A percentile compares a stretch with the other conserved stretches of the same genome.
These are phyloP conservation scores for Acanthamoeba triangularis DNA, from an alignment of 208 protist genomes.

Conservation along the genomic window DNA sequence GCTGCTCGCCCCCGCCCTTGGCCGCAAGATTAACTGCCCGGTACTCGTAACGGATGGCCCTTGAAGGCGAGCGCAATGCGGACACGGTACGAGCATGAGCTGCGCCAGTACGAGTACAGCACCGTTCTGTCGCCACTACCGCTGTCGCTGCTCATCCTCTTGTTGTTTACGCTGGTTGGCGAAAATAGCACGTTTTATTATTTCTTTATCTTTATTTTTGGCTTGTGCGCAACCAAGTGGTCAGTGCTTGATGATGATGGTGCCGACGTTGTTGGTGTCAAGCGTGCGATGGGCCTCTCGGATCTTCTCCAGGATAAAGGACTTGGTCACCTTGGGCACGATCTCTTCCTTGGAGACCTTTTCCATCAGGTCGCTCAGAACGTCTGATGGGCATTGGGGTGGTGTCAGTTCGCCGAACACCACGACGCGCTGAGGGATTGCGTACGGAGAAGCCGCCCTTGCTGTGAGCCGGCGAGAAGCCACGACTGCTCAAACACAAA, in stretches of 20 bases:
- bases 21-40: constrained; percentile 89
- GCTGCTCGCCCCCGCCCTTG: constrained; percentile 87
- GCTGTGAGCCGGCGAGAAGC: constrained; percentile 17
- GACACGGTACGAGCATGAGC: constrained; percentile 92
- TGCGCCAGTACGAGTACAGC: constrained; percentile 93
- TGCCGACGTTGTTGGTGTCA: constrained; percentile 45
- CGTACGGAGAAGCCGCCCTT: constrained; percentile 45
- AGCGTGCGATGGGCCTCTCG: constrained; percentile 52
- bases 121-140: not conserved
- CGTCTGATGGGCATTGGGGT: too few relatives aligned
- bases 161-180: too few relatives aligned
- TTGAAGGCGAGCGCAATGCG: constrained; percentile 91
- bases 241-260: constrained; percentile 65
- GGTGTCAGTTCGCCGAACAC: too few relatives aligned
- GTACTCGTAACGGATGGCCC: constrained; percentile 90
- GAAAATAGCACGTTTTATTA: too few relatives aligned
- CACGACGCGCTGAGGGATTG: not conserved
- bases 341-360: constrained; percentile 62
- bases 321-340: constrained; percentile 59
- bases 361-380: constrained; percentile 60
- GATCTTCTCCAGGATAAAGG: constrained; percentile 45
- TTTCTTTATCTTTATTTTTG: too few relatives aligned
- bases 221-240: too few relatives aligned
- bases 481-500: constrained; percentile 64
- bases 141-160: too few relatives aligned